Base-by-base conservation (phyloP, 371 early-diverging fungal species). In the Cokeromyces recurvatus region DNA sequence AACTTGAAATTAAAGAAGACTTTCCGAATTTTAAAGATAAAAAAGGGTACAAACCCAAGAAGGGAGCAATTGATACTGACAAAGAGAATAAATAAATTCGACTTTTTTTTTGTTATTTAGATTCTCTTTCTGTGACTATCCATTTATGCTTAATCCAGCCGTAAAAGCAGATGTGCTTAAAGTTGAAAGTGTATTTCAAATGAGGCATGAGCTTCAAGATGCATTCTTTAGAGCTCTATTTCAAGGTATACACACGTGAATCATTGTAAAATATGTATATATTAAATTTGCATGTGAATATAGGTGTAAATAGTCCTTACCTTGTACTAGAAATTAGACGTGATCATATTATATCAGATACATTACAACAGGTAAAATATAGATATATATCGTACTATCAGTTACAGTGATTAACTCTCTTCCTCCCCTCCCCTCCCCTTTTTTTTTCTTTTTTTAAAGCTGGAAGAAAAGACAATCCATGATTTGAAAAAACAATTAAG, bases 151-250 rank as follows among this genome's bases (percentile, higher is more conserved):
- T 14, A 84, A 79, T 37, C 80, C 91, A 3, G 73, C 80, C 12
- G 81, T 81, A n/a, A 92, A 92, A 60, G 80, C 84, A 31, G 90
- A 90, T 48, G 77, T 92, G 22, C 71, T 92, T 10, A 85, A 84
- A 46, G 81, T 87, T 11, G 93, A 92, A 48, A 82, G 82, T 38
- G 84, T 88, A 53, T 79, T 87, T 52, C 79, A 81, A 38, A 92
- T 90, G 89, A 66, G 90, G 32, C 78, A 79, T 11, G 79, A 80
- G 47, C 61, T 79, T 1, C 79, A 79, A 38, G 74, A 79, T 70
- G 81, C 94, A 14, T 92, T 92, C 55, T 93, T 92, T 55, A 64
- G 91, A 19, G 88, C 91, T n/a, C 71, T 93, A 74, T 92, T 93
- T 64, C 69, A 71, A 67, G 76, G 72, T 68, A n/a, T 55, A 21